Percentiles rank a stretch among this genome's conserved stretches.
Conservation (phyloP, 345 rosid genomes). For the Salix udensis region DNA sequence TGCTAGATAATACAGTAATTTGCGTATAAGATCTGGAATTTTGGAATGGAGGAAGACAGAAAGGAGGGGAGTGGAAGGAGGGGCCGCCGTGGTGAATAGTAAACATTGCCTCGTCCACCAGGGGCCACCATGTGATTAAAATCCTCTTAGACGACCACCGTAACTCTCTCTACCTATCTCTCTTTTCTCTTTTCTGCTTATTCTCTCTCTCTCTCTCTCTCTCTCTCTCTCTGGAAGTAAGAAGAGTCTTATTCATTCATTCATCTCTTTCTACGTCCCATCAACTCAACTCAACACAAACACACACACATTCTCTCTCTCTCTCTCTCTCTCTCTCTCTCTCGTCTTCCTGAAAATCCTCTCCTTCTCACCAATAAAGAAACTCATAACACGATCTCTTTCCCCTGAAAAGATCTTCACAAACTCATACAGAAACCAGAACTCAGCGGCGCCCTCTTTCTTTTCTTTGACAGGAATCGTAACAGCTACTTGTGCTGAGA, state of each 20-base stretch:
- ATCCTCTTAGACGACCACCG: not conserved
- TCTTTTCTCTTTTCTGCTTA: not conserved
- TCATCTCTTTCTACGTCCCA: conserved; percentile 21
- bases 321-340: not conserved
- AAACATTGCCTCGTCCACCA: conserved; percentile 2
- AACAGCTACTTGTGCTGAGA: not conserved
- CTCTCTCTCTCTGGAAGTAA: not conserved
- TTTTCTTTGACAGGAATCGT: not conserved
- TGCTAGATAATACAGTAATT: too few relatives aligned
- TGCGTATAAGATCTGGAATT: not conserved
- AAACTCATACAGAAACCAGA: not conserved
- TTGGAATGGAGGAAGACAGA: too few relatives aligned
- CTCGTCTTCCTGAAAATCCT: not conserved
- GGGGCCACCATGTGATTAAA: conserved; percentile 25
- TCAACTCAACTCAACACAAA: not conserved
- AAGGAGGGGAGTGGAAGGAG: conserved; percentile 11
- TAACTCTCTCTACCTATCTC: not conserved
- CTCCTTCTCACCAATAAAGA: conserved; percentile 15
- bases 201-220: not conserved
- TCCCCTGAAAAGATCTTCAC: conserved; percentile 7
- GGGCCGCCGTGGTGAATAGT: conserved; percentile 32
- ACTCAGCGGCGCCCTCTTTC: not conserved
- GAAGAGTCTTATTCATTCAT: conserved; percentile 11
- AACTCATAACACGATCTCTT: not conserved
- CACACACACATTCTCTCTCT: not conserved